Percentiles rank a stretch among this genome's conserved stretches.
phyloP scores from a whole-genome alignment of 306 rosid species.

The Sphenostylis stenocarpa region DNA sequence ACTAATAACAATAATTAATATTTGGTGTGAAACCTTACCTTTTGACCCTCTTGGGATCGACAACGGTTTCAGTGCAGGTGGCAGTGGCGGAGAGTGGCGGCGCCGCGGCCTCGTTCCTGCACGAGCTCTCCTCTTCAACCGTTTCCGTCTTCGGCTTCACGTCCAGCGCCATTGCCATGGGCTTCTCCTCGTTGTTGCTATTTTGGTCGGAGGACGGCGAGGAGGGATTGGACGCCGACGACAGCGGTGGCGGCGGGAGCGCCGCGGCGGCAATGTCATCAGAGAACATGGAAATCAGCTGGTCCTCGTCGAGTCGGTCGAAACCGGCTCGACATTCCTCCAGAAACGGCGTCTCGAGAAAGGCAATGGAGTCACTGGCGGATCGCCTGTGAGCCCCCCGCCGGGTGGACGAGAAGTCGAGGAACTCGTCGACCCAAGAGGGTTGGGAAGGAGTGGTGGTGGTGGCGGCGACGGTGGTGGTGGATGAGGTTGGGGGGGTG shows the following conservation, averaged over 20 bases:
- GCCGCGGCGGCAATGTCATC: constrained; percentile 49
- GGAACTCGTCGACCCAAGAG: constrained; percentile 78
- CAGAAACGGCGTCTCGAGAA: constrained; percentile 60
- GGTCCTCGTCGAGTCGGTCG: constrained; percentile 81
- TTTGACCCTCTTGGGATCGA: constrained; percentile 91
- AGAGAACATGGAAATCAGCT: constrained; percentile 81
- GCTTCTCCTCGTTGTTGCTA: constrained; percentile 65
- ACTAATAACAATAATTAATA: background rate
- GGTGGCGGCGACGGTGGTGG: background rate
- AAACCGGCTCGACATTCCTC: constrained; percentile 58
- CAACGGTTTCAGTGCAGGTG: constrained; percentile 42
- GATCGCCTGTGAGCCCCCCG: constrained; percentile 76
- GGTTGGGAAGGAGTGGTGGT: constrained; percentile 25
- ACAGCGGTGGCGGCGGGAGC: constrained; percentile 39
- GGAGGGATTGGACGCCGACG: constrained; percentile 60
- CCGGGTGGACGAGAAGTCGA: constrained; percentile 76
- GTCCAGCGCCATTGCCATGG: constrained; percentile 39
- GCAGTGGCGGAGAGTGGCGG: constrained; percentile 30
- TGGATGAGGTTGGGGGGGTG: background rate
- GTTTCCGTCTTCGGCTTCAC: constrained; percentile 63
- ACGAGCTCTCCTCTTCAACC: constrained; percentile 62
- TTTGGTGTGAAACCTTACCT: constrained; percentile 50
- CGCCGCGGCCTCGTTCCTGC: constrained; percentile 41
- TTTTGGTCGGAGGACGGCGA: constrained; percentile 85
- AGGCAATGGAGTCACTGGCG: constrained; percentile 81